Conservation (phyloP, 2,329 filamentous ascomycete genomes). For the Aspergillus pseudonomiae region DNA sequence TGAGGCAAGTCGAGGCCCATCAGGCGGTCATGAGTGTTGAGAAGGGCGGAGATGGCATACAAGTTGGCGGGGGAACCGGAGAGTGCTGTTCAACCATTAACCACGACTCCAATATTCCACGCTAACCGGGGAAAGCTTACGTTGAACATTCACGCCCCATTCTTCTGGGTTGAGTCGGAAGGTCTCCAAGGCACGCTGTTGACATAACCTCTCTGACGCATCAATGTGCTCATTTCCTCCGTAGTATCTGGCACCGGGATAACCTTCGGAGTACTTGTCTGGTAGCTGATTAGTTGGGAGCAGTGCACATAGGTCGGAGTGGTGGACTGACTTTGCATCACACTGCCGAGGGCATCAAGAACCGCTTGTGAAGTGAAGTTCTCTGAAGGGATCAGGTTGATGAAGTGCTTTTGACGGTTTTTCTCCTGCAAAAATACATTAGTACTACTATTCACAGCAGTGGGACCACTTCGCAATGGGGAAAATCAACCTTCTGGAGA, state of each 20-base stretch:
- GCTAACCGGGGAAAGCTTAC: constrained; percentile 51
- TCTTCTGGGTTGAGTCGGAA: constrained; percentile 81
- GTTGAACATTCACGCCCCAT: constrained; percentile 97
- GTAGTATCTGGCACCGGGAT: constrained; percentile 94
- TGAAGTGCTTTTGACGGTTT: constrained; percentile 93
- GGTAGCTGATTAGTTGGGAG: constrained; percentile 32
- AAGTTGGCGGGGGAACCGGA: constrained; percentile 78
- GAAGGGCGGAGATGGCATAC: constrained; percentile 90
- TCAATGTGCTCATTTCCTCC: constrained; percentile 97
- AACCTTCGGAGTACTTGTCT: constrained; percentile 99
- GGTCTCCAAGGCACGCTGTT: constrained; percentile 83
- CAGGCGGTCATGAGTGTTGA: constrained; percentile 90
- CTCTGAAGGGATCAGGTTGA: constrained; percentile 94
- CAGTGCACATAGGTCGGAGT: not conserved
- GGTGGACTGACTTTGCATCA: constrained; percentile 80
- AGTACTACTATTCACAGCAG: constrained; percentile 11
- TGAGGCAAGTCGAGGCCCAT: constrained; percentile 97
- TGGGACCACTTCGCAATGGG: not conserved
- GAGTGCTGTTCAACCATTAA: constrained; percentile 59
- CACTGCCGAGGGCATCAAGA: constrained; percentile 85
- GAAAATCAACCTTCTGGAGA: constrained; percentile 73
- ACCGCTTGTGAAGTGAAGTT: constrained; percentile 95
- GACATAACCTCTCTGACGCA: constrained; percentile 83
- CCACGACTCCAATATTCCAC: constrained; percentile 5
- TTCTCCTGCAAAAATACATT: constrained; percentile 70